These are phyloP conservation scores for Hyphopichia homilentoma DNA, from an alignment of 805 yeast genomes.

Conservation along the genomic window DNA sequence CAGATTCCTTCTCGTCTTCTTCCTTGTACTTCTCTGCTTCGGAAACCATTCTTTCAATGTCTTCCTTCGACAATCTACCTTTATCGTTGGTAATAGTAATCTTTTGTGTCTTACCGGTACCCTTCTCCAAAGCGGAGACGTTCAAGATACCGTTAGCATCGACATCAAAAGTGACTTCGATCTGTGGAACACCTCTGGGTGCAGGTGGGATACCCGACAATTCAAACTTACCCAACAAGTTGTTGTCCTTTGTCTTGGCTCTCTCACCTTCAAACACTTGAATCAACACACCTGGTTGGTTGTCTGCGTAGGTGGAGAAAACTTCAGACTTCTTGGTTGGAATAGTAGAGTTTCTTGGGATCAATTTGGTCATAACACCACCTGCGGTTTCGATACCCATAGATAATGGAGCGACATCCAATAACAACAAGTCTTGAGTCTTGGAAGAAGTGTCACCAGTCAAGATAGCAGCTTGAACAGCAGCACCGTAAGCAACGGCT, in stretches of 20 bases:
- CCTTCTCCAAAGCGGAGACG: slow-evolving; percentile 87
- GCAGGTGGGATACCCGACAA: slow-evolving; percentile 86
- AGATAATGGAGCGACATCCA: slow-evolving; percentile 93
- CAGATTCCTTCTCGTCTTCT: slow-evolving; percentile 80
- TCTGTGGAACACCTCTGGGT: slow-evolving; percentile 89
- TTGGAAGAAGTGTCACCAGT: slow-evolving; percentile 69
- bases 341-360: slow-evolving; percentile 91
- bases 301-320: slow-evolving; percentile 93
- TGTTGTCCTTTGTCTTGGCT: slow-evolving; percentile 91
- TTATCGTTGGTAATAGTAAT: slow-evolving; percentile 91
- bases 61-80: slow-evolving; percentile 91
- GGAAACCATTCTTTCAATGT: slow-evolving; percentile 95
- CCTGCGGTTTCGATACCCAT: slow-evolving; percentile 96
- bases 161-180: slow-evolving; percentile 83
- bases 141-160: slow-evolving; percentile 87
- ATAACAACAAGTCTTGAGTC: slow-evolving; percentile 54
- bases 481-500: slow-evolving; percentile 99
- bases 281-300: slow-evolving; percentile 92
- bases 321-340: slow-evolving; percentile 95
- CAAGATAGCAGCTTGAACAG: slow-evolving; percentile 97
- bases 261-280: slow-evolving; percentile 97
- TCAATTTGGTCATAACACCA: slow-evolving; percentile 95
- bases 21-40: slow-evolving; percentile 95
- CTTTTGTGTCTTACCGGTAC: slow-evolving; percentile 88
- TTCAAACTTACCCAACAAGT: slow-evolving; percentile 82